phyloP scores from a whole-genome alignment of 495 filamentous ascomycete genomes.

The Hamigera avellanea region DNA sequence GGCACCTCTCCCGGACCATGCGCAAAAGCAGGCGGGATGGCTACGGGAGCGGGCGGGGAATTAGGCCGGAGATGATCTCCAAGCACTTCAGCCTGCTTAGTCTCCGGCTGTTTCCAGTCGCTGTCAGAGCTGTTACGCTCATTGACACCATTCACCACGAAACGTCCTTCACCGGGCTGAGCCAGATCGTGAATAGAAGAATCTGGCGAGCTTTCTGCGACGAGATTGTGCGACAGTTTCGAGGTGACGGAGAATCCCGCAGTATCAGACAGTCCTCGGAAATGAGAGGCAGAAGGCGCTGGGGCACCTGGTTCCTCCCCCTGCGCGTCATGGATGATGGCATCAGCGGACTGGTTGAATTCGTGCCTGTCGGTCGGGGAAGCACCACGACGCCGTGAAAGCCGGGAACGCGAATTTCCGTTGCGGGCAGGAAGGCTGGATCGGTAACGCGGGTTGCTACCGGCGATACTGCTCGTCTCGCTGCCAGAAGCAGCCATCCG shows the following conservation, averaged over 20 bases:
- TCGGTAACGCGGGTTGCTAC: constrained; percentile 49
- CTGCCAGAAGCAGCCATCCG: constrained; percentile 46
- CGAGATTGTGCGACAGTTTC: constrained; percentile 12
- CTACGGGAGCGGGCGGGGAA: constrained; percentile 61
- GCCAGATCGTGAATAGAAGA: constrained; percentile 32
- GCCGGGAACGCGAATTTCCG: constrained; percentile 21
- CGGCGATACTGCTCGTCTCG: constrained; percentile 47
- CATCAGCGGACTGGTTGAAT: constrained; percentile 28
- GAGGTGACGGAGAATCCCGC: constrained; percentile 16
- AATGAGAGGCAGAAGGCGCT: constrained; percentile 32
- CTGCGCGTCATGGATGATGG: constrained; percentile 19
- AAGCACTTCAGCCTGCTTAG: constrained; percentile 12
- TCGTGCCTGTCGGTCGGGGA: constrained; percentile 38
- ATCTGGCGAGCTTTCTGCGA: constrained; percentile 19
- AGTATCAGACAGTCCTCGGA: constrained; percentile 45
- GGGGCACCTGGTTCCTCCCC: constrained; percentile 14
- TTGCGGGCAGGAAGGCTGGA: constrained; percentile 49
- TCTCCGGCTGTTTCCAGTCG: constrained; percentile 28
- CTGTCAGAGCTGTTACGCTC: constrained; percentile 50
- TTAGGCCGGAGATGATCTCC: constrained; percentile 40
- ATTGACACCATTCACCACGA: constrained; percentile 13
- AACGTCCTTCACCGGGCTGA: constrained; percentile 14
- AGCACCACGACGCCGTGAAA: constrained; percentile 29
- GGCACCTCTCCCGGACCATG: constrained; percentile 60
- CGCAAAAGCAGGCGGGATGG: constrained; percentile 61